Percentiles rank a stretch among this genome's conserved stretches.
These are phyloP conservation scores for Gentiana straminea DNA, from an alignment of 257 asterid species.

Conservation along the genomic window DNA sequence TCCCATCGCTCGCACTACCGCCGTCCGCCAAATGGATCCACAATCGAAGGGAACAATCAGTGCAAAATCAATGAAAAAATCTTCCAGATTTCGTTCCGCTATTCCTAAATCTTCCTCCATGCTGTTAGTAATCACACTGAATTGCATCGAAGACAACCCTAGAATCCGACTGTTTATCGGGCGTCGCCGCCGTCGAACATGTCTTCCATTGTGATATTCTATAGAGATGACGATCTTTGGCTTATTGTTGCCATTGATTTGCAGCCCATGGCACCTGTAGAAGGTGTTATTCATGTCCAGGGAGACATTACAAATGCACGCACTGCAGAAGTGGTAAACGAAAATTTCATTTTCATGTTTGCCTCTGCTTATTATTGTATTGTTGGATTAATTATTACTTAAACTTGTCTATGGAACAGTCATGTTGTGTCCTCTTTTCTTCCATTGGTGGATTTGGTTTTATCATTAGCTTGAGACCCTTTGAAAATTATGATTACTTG, in stretches of 20 bases:
- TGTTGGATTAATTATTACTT: too few species aligned
- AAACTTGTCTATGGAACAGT: too few species aligned
- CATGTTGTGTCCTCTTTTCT: too few species aligned
- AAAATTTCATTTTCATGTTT: neutral
- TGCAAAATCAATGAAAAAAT: too few species aligned
- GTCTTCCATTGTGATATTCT: slow-evolving; percentile 35
- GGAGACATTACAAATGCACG: slow-evolving; percentile 99
- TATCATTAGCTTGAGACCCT: too few species aligned
- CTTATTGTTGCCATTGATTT: slow-evolving; percentile 97
- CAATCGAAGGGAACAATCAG: too few species aligned
- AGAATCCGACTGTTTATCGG: slow-evolving; percentile 71
- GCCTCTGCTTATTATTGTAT: too few species aligned
- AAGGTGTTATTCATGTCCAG: slow-evolving; percentile 98
- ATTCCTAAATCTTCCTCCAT: too few species aligned
- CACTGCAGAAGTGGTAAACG: slow-evolving; percentile 88
- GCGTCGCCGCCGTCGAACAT: slow-evolving; percentile 56
- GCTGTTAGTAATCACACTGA: slow-evolving; percentile 41
- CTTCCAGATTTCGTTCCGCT: too few species aligned
- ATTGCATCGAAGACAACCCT: slow-evolving; percentile 80
- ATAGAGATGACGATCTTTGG: slow-evolving; percentile 65
- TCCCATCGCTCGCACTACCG: too few species aligned
- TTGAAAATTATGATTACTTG: neutral
- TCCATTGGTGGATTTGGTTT: too few species aligned
- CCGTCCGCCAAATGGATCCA: too few species aligned
- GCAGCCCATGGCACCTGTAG: slow-evolving; percentile 99